Base-by-base conservation (phyloP, 2,329 filamentous ascomycete genomes). In the Coniochaeta hoffmannii region DNA sequence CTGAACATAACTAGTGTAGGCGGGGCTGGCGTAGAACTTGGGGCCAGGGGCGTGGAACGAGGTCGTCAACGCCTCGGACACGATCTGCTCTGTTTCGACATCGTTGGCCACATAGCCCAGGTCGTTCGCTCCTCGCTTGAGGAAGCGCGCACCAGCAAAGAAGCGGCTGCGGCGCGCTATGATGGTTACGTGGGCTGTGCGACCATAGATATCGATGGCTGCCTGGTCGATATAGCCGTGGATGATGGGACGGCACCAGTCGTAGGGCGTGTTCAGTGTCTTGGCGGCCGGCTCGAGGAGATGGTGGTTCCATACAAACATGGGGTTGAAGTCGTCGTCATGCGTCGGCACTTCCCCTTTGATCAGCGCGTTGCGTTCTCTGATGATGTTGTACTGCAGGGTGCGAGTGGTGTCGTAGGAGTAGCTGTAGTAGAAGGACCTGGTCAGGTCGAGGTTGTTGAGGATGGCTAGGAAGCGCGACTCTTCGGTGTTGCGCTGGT, bases 301-400 rank as follows among this genome's bases (percentile, higher is more conserved):
- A 69, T 97, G 89, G 62, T 89, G 84, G 64, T 99, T 99, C 94
- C 94, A 99, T 2, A 97, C 88, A 67, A 99, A 99, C 94, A 99
- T 99, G 36, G 88, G 83, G 65, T 97, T 96, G 67, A 88, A 88
- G 62, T 91, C 83, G 31, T 82, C 79, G 28, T 80, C 76, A 38
- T 78, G 76, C 7, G 80, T 77, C 28, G 82, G 79, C 1, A 81
- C 74, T 12, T 78, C 71, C 1, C 88, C 89, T 58, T 85, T 77
- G 30, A 83, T 79, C 52, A 96, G 72, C 2, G 86, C 84, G 51
- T 82, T 78, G 36, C 94, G 82, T 70, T 97, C 91, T 31, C 85
- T 81, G 19, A 86, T 86, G 58, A 99, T 91, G 65, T 99, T 99
- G 65, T 93, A 85, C 69, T 99, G 94, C 50, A 99, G 75, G 1